A percentile compares a stretch with the other conserved stretches of the same genome.
phyloP scores from a whole-genome alignment of 2,329 filamentous ascomycete species.

The Didymella sp. region DNA sequence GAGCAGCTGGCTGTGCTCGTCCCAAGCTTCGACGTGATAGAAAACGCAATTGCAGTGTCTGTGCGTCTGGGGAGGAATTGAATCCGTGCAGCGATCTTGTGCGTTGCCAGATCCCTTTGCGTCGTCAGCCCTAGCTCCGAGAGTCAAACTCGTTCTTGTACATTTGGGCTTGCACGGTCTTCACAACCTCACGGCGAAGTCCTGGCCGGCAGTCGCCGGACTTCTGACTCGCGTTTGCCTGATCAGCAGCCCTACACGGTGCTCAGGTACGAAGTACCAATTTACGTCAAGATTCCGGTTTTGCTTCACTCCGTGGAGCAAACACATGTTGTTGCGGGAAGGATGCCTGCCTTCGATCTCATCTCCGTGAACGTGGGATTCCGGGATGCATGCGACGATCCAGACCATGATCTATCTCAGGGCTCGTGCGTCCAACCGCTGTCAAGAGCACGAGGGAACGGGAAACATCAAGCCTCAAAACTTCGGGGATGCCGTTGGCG shows the following conservation, averaged over 20 bases:
- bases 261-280: neutral
- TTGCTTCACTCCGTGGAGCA: neutral
- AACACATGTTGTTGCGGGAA: neutral
- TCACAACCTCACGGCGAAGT: conserved; percentile 9
- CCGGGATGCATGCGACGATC: conserved; percentile 4
- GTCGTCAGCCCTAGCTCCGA: neutral
- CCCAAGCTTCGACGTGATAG: neutral
- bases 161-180: conserved; percentile 1
- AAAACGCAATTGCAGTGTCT: neutral
- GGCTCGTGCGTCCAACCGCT: conserved; percentile 18
- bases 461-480: conserved; percentile 4
- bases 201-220: conserved; percentile 17
- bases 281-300: neutral
- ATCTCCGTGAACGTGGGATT: neutral
- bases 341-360: neutral
- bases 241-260: conserved; percentile 4
- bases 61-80: conserved; percentile 6
- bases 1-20: neutral
- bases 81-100: conserved; percentile 4
- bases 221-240: neutral
- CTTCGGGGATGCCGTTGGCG: conserved; percentile 5
- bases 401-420: conserved; percentile 12
- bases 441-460: conserved; percentile 14
- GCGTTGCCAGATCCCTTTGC: neutral
- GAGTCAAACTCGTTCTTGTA: neutral